Conservation (phyloP, 129 eudicot species). For the Escallonia herrerae region DNA sequence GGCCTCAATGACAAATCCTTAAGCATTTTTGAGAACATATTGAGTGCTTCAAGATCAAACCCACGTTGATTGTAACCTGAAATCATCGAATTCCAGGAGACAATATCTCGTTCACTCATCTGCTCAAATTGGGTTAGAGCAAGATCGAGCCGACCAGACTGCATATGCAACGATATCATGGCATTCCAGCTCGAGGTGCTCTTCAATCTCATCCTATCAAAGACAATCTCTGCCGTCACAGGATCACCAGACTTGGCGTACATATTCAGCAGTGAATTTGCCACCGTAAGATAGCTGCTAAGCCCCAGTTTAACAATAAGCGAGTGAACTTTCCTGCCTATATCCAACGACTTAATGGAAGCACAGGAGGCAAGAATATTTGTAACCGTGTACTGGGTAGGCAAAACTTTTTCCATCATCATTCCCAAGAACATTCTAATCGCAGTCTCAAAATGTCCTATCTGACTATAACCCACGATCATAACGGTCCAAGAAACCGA, state of each 20-base stretch:
- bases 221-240: constrained; percentile 33
- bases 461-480: constrained; percentile 63
- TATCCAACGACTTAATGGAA: constrained; percentile 31
- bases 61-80: constrained; percentile 73
- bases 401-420: constrained; percentile 34
- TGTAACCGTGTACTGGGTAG: constrained; percentile 59
- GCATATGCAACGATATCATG: constrained; percentile 60
- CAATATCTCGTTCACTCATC: constrained; percentile 55
- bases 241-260: constrained; percentile 67
- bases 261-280: constrained; percentile 74
- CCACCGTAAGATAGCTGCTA: constrained; percentile 42
- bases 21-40: constrained; percentile 46
- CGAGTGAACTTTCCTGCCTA: constrained; percentile 64
- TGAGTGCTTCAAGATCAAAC: constrained; percentile 43
- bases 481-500: constrained; percentile 76
- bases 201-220: constrained; percentile 44
- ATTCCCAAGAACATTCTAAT: constrained; percentile 49
- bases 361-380: constrained; percentile 70
- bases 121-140: constrained; percentile 50
- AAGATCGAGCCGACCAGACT: constrained; percentile 36
- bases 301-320: constrained; percentile 54
- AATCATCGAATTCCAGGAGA: constrained; percentile 82
- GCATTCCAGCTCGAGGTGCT: constrained; percentile 55
- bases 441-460: constrained; percentile 41
- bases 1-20: constrained; percentile 38